A percentile compares a stretch with the other conserved stretches of the same genome.
Conservation (phyloP, 441 rosid genomes). For the Hura crepitans region DNA sequence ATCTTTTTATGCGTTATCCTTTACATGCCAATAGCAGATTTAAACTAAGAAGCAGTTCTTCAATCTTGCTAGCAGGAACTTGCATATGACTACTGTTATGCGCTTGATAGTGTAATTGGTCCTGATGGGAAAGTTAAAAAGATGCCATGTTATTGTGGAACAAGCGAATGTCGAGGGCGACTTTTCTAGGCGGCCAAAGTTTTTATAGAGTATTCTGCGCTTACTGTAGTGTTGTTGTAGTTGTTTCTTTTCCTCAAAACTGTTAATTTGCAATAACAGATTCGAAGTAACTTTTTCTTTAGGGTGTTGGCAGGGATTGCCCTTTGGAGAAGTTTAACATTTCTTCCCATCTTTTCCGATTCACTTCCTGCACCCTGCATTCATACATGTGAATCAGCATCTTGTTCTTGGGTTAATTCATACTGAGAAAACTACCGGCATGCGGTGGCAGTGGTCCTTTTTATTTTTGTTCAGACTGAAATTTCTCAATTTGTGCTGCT, state of each 20-base stretch:
- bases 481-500: neutral
- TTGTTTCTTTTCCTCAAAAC: neutral
- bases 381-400: neutral
- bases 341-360: neutral
- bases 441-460: neutral
- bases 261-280: neutral
- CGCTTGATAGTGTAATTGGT: conserved; percentile 62
- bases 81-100: conserved; percentile 71
- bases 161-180: conserved; percentile 62
- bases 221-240: neutral
- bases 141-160: conserved; percentile 65
- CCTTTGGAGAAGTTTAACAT: neutral
- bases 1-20: neutral
- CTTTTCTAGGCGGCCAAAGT: conserved; percentile 36
- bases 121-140: conserved; percentile 66
- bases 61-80: conserved; percentile 49
- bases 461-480: neutral
- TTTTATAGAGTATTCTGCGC: neutral
- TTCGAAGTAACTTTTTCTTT: neutral
- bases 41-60: conserved; percentile 4
- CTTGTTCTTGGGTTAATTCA: neutral
- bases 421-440: neutral
- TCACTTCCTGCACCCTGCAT: neutral
- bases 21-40: neutral
- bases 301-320: neutral